These are phyloP conservation scores for Aspergillus sp. DNA, from an alignment of 2,329 filamentous ascomycete genomes.

Conservation along the genomic window DNA sequence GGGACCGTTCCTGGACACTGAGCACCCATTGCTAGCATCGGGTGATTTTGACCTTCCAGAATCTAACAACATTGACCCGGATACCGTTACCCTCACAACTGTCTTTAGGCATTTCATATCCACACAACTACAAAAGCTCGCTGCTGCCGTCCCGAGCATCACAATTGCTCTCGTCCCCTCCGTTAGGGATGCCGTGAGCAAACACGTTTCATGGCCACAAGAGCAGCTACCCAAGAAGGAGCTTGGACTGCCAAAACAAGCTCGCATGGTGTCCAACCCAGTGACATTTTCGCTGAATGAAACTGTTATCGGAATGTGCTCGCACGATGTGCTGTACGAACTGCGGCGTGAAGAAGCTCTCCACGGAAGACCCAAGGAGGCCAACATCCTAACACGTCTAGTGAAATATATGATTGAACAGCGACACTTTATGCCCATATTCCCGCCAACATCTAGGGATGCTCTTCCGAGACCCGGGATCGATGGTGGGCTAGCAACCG, in stretches of 20 bases:
- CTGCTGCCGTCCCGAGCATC: conserved; percentile 68
- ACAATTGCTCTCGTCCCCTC: conserved; percentile 83
- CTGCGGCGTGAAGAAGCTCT: conserved; percentile 71
- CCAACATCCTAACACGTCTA: conserved; percentile 68
- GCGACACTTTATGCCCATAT: conserved; percentile 85
- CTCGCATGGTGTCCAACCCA: conserved; percentile 80
- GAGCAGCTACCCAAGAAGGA: conserved; percentile 69
- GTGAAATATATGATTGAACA: conserved; percentile 82
- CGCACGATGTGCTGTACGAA: conserved; percentile 81
- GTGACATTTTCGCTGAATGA: conserved; percentile 90
- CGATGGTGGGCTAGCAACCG: conserved; percentile 61
- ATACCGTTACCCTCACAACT: conserved; percentile 76
- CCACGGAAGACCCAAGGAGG: conserved; percentile 55
- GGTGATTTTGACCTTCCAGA: conserved; percentile 77
- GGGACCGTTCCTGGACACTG: conserved; percentile 87
- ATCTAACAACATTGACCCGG: conserved; percentile 66
- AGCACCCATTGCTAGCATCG: conserved; percentile 81
- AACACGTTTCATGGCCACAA: conserved; percentile 85
- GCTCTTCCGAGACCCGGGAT: conserved; percentile 65
- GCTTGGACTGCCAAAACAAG: conserved; percentile 74
- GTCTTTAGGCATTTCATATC: conserved; percentile 82
- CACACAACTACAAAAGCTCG: conserved; percentile 69
- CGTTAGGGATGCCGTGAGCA: conserved; percentile 75
- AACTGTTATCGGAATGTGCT: conserved; percentile 74
- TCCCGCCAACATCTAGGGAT: conserved; percentile 72